Conservation (phyloP, 441 rosid genomes). For the Codiaeum variegatum region DNA sequence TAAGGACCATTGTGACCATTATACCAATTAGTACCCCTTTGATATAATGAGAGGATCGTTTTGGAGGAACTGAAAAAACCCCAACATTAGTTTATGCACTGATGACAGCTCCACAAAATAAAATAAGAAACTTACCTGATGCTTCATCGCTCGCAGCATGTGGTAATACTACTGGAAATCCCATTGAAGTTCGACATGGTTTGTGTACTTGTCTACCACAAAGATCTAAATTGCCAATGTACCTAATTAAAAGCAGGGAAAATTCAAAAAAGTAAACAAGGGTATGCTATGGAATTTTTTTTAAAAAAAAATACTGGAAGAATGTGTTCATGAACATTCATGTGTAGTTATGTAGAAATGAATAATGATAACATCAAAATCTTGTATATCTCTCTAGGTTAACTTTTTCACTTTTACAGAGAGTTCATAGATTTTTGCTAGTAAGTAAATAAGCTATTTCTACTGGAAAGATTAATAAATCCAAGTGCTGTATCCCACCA, state of each 20-base stretch:
- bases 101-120: neutral
- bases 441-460: neutral
- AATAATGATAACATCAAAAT: neutral
- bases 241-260: conserved; percentile 38
- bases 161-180: conserved; percentile 90
- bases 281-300: neutral
- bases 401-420: neutral
- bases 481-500: neutral
- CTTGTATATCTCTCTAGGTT: neutral
- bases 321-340: neutral
- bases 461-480: neutral
- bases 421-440: neutral
- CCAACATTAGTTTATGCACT: conserved; percentile 7
- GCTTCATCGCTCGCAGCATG: conserved; percentile 84
- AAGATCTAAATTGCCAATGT: conserved; percentile 77
- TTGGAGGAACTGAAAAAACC: conserved; percentile 47
- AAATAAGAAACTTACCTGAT: conserved; percentile 50
- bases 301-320: neutral
- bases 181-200: conserved; percentile 89
- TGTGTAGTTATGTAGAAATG: neutral
- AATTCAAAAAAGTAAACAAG: conserved; percentile 6
- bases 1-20: conserved; percentile 68
- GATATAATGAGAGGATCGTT: conserved; percentile 72
- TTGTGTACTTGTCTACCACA: conserved; percentile 87
- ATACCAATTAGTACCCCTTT: conserved; percentile 82